Percentiles rank a stretch among this genome's conserved stretches.
phyloP scores from a whole-genome alignment of 106 monocot genomes.

The Dendrobium nobile region DNA sequence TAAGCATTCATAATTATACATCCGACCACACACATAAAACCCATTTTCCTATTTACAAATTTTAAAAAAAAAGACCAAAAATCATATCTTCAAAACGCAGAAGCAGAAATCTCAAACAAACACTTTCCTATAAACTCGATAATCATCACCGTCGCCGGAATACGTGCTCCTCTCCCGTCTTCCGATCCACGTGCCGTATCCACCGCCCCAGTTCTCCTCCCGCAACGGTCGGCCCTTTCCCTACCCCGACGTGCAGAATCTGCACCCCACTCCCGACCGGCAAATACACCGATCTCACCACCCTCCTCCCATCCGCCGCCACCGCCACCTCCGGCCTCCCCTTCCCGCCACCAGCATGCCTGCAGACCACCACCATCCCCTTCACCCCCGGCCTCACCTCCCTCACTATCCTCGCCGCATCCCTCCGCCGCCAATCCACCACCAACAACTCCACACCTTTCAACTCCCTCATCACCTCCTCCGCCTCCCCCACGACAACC shows the following conservation, averaged over 20 bases:
- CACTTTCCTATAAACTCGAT: background rate
- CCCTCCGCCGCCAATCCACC: conserved; percentile 56
- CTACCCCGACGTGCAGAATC: conserved; percentile 77
- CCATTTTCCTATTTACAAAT: background rate
- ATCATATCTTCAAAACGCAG: background rate
- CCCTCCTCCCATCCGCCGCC: conserved; percentile 27
- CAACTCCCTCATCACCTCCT: conserved; percentile 29
- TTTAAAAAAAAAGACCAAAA: background rate
- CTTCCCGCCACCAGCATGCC: conserved; percentile 11
- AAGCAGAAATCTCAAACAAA: too few relatives aligned
- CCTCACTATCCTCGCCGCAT: conserved; percentile 35
- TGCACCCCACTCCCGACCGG: conserved; percentile 68
- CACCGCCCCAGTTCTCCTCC: conserved; percentile 25
- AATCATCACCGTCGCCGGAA: conserved; percentile 28
- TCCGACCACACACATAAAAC: too few relatives aligned
- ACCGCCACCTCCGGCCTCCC: conserved; percentile 4
- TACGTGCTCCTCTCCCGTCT: conserved; percentile 67
- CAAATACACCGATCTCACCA: conserved; percentile 58
- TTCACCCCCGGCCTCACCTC: conserved; percentile 43
- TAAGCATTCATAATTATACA: too few relatives aligned
- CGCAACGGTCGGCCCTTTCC: conserved; percentile 48
- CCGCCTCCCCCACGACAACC: conserved; percentile 24
- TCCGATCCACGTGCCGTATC: conserved; percentile 58
- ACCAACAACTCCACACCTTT: conserved; percentile 65
- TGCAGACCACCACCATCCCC: conserved; percentile 74